These are phyloP conservation scores for Penicillium ochrochloron DNA, from an alignment of 495 filamentous ascomycete genomes.

Conservation along the genomic window DNA sequence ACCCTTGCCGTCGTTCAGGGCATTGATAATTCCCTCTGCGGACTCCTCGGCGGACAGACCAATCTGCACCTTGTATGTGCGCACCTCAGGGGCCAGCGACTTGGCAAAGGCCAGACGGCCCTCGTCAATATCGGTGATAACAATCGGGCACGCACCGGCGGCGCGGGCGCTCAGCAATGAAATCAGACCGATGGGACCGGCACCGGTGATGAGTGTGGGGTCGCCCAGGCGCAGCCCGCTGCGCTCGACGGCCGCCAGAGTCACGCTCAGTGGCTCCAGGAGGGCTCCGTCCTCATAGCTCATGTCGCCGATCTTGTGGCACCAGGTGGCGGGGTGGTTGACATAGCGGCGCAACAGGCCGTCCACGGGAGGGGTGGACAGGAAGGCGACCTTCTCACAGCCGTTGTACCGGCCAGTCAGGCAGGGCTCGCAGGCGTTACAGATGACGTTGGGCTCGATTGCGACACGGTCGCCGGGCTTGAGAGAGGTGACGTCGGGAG, in stretches of 20 bases:
- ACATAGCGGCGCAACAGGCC: slow-evolving; percentile 91
- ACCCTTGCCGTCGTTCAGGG: slow-evolving; percentile 47
- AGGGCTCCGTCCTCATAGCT: slow-evolving; percentile 86
- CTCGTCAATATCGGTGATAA: slow-evolving; percentile 92
- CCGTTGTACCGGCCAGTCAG: slow-evolving; percentile 92
- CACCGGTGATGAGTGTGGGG: slow-evolving; percentile 83
- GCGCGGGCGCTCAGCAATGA: slow-evolving; percentile 80
- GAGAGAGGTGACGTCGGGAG: slow-evolving; percentile 72
- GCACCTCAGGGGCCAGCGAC: slow-evolving; percentile 70
- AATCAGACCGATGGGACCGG: slow-evolving; percentile 89
- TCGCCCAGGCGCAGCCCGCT: slow-evolving; percentile 79
- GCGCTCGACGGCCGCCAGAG: slow-evolving; percentile 81
- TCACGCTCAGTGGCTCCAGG: slow-evolving; percentile 84
- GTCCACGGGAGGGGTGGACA: slow-evolving; percentile 85
- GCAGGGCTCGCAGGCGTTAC: slow-evolving; percentile 86
- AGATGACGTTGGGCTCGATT: slow-evolving; percentile 89
- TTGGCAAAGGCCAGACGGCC: slow-evolving; percentile 82
- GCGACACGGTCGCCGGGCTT: slow-evolving; percentile 85
- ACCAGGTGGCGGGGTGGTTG: slow-evolving; percentile 90
- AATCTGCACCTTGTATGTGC: slow-evolving; percentile 77
- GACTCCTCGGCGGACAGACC: slow-evolving; percentile 69
- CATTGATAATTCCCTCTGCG: slow-evolving; percentile 65
- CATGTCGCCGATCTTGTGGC: slow-evolving; percentile 90
- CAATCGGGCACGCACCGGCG: slow-evolving; percentile 81
- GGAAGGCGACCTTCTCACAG: slow-evolving; percentile 81